Conservation (phyloP, 2,329 filamentous ascomycete genomes). For the Alternaria sp. region DNA sequence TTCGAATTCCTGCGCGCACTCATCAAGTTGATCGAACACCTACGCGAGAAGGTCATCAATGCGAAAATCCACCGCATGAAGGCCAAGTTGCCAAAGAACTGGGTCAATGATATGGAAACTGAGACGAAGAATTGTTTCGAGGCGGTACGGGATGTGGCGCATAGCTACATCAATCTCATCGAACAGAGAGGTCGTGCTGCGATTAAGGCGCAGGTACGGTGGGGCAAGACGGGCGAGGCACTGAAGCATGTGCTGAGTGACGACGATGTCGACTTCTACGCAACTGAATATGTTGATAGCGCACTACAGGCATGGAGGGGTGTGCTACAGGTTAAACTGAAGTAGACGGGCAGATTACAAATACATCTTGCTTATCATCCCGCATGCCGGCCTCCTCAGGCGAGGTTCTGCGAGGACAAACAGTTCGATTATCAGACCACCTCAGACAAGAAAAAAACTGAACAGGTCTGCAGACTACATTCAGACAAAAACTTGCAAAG, state of each 20-base stretch:
- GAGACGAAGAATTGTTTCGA: conserved; percentile 20
- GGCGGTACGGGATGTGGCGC: conserved; percentile 19
- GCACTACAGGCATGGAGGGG: conserved; percentile 40
- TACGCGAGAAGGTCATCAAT: conserved; percentile 22
- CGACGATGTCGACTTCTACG: conserved; percentile 33
- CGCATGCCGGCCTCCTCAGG: neutral
- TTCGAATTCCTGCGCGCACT: conserved; percentile 31
- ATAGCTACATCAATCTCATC: conserved; percentile 27
- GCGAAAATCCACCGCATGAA: conserved; percentile 27
- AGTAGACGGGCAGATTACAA: conserved; percentile 19
- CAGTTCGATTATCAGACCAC: neutral
- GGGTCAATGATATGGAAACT: conserved; percentile 15
- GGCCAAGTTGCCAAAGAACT: conserved; percentile 20
- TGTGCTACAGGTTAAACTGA: conserved; percentile 43
- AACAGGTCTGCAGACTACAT: neutral
- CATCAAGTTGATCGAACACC: conserved; percentile 18
- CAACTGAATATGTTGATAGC: conserved; percentile 41
- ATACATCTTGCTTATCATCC: neutral
- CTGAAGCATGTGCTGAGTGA: conserved; percentile 29
- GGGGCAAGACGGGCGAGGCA: conserved; percentile 31
- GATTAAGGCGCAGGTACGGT: conserved; percentile 30
- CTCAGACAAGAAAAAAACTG: too few relatives aligned
- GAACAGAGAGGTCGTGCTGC: conserved; percentile 25
- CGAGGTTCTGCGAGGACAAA: neutral
- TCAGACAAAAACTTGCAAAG: neutral